A percentile compares a stretch with the other conserved stretches of the same genome.
These are phyloP conservation scores for Achlya hypogyna DNA, from an alignment of 352 stramenopile genomes.

Conservation along the genomic window DNA sequence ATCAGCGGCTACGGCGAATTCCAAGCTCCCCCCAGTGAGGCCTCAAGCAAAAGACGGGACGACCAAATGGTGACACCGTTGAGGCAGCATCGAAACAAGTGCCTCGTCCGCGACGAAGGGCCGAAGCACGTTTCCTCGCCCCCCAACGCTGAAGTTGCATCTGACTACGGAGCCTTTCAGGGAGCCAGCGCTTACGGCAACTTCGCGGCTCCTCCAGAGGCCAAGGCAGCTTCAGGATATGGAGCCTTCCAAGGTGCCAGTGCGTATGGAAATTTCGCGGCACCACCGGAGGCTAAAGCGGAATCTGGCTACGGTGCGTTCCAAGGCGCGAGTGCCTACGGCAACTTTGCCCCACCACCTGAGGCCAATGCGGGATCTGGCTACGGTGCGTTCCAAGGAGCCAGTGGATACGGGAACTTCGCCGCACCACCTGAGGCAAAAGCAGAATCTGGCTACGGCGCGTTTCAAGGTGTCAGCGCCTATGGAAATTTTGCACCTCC, in stretches of 20 bases:
- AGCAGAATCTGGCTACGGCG: slow-evolving; percentile 17
- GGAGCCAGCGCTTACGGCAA: slow-evolving; percentile 26
- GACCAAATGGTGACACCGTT: background rate
- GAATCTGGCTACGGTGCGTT: slow-evolving; percentile 31
- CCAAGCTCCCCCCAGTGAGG: background rate
- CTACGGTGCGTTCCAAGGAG: slow-evolving; percentile 24
- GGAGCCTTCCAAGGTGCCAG: background rate
- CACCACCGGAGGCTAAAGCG: background rate
- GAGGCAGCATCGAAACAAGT: background rate
- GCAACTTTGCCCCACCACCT: slow-evolving; percentile 27
- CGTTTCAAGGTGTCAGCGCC: slow-evolving; percentile 13
- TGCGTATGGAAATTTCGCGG: background rate
- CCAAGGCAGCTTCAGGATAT: background rate
- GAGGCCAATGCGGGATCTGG: slow-evolving; percentile 16
- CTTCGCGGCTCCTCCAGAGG: slow-evolving; percentile 15
- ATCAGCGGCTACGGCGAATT: slow-evolving; percentile 18
- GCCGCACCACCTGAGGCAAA: background rate
- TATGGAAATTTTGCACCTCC: slow-evolving; percentile 21
- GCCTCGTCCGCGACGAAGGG: background rate
- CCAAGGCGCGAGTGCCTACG: slow-evolving; percentile 32
- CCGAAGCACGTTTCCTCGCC: no score
- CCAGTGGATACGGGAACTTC: slow-evolving; percentile 24
- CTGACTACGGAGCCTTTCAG: slow-evolving; percentile 25
- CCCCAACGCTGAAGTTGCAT: no score
- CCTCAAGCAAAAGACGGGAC: background rate